These are phyloP conservation scores for Psilocybe mexicana DNA, from an alignment of 1,284 basidiomycete species.

Conservation along the genomic window DNA sequence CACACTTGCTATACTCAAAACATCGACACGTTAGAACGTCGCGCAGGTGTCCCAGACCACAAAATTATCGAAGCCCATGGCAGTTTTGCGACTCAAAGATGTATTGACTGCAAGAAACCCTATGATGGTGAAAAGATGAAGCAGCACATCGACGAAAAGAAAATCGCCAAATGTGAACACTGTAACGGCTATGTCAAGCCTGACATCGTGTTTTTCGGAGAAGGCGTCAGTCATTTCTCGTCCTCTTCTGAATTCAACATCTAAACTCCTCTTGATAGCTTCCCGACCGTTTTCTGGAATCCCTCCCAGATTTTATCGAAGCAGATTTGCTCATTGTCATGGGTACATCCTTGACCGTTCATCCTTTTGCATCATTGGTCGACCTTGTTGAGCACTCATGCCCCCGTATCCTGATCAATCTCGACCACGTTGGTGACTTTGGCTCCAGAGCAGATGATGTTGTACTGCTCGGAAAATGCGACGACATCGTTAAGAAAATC, in stretches of 20 bases:
- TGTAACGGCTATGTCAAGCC: conserved; percentile 85
- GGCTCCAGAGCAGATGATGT: conserved; percentile 57
- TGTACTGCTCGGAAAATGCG: conserved; percentile 67
- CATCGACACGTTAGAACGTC: conserved; percentile 91
- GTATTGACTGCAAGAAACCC: conserved; percentile 65
- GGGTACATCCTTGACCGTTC: conserved; percentile 86
- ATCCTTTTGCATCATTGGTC: conserved; percentile 74
- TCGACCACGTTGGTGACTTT: conserved; percentile 65
- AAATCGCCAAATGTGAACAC: conserved; percentile 63
- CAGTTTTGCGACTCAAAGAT: conserved; percentile 82
- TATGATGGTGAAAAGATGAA: conserved; percentile 74
- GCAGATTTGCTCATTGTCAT: conserved; percentile 91
- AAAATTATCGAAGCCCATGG: conserved; percentile 95
- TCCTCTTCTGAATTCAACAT: neutral
- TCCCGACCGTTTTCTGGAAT: conserved; percentile 54
- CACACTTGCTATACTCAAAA: conserved; percentile 86
- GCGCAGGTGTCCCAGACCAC: conserved; percentile 74
- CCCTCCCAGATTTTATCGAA: conserved; percentile 48
- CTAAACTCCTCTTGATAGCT: conserved; percentile 41
- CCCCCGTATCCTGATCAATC: conserved; percentile 71
- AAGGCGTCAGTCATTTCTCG: conserved; percentile 50
- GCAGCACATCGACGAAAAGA: conserved; percentile 53
- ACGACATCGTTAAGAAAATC: conserved; percentile 59
- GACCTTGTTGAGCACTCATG: conserved; percentile 48
- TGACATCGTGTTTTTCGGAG: conserved; percentile 95